phyloP scores from a whole-genome alignment of 805 yeast species.

The Pichia exigua region DNA sequence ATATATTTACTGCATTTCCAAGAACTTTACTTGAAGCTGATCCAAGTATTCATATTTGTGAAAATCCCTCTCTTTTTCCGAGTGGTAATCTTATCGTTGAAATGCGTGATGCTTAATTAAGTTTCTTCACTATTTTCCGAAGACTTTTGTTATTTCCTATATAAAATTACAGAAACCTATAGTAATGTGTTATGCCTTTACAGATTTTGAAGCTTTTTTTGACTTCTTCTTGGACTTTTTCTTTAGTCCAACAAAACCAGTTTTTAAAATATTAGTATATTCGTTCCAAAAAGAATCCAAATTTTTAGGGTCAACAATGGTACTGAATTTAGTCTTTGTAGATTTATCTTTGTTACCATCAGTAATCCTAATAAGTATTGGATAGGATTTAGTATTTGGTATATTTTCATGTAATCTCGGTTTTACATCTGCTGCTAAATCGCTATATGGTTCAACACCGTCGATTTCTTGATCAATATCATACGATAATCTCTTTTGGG shows the following conservation, averaged over 20 bases:
- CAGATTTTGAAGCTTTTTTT: conserved; percentile 26
- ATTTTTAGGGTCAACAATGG: conserved; percentile 55
- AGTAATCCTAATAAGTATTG: conserved; percentile 62
- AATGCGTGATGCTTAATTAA: not conserved
- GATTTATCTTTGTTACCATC: conserved; percentile 46
- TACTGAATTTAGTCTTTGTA: conserved; percentile 54
- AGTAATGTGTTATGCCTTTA: not conserved
- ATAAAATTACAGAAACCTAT: not conserved
- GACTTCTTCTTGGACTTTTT: conserved; percentile 70
- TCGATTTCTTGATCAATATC: conserved; percentile 16
- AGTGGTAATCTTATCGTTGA: conserved; percentile 50
- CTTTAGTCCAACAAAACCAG: conserved; percentile 66
- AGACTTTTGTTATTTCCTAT: not conserved
- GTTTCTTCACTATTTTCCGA: not conserved
- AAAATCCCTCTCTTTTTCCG: conserved; percentile 48
- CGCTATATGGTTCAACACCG: conserved; percentile 5
- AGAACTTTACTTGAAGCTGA: conserved; percentile 36
- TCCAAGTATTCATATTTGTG: conserved; percentile 27
- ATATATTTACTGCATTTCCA: conserved; percentile 49
- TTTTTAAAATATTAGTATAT: conserved; percentile 61
- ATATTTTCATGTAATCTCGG: conserved; percentile 9
- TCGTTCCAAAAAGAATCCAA: conserved; percentile 72
- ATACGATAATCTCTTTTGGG: conserved; percentile 46
- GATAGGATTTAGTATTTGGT: conserved; percentile 28
- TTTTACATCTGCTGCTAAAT: conserved; percentile 12